phyloP scores from a whole-genome alignment of 257 asterid species.

The Nicotiana obtusifolia region DNA sequence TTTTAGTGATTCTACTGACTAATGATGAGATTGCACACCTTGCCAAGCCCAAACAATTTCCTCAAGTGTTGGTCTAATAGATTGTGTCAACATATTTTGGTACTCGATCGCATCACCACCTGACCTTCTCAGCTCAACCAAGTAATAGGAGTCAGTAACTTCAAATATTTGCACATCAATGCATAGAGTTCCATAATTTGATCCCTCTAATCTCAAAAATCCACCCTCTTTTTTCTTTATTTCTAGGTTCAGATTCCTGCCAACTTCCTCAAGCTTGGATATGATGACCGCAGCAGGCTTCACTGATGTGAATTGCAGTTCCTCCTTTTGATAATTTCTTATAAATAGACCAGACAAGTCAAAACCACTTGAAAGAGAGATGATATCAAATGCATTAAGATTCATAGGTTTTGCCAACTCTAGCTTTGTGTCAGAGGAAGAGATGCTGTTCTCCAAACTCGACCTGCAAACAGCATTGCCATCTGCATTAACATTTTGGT shows the following conservation, averaged over 20 bases:
- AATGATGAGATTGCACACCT: conserved; percentile 28
- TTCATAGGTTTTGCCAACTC: conserved; percentile 29
- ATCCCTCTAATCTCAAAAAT: conserved; percentile 37
- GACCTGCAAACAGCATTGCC: conserved; percentile 2
- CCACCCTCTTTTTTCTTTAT: conserved; percentile 44
- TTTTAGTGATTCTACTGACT: conserved; percentile 1
- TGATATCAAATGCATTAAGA: conserved; percentile 69
- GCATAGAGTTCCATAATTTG: conserved; percentile 25
- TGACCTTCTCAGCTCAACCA: conserved; percentile 60
- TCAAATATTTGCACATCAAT: conserved; percentile 45
- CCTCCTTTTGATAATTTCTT: conserved; percentile 54
- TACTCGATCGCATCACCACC: conserved; percentile 53
- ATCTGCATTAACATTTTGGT: conserved; percentile 18
- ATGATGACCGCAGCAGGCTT: conserved; percentile 34
- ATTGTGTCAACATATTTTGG: conserved; percentile 35
- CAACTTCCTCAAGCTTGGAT: conserved; percentile 52
- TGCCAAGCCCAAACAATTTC: conserved; percentile 57
- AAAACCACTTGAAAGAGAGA: conserved; percentile 67
- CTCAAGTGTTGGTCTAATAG: conserved; percentile 29
- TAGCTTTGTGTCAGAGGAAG: conserved; percentile 12
- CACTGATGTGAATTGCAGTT: conserved; percentile 51
- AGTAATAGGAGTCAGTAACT: conserved; percentile 41
- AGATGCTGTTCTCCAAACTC: background rate
- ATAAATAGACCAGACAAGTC: conserved; percentile 75
- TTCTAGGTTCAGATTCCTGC: conserved; percentile 30